A percentile compares a stretch with the other conserved stretches of the same genome.
Evolutionary conservation across 1,284 basidiomycete genomes (phyloP).

Genomic region (Irpex rosettiformis): DNA sequence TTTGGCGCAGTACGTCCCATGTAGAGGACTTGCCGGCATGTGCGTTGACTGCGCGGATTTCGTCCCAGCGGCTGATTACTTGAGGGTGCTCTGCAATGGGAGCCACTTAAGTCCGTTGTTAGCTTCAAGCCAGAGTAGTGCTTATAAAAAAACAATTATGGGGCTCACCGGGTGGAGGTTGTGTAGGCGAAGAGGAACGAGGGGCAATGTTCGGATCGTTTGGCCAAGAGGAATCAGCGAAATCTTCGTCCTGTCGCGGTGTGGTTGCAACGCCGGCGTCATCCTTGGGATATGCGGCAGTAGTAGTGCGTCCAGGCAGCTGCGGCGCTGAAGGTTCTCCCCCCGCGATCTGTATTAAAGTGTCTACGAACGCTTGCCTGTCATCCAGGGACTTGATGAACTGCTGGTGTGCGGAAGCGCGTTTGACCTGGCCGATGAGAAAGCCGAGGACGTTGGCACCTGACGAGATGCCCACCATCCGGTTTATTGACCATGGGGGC

Average conservation of each 20-base stretch:
- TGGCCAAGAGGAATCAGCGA: not conserved
- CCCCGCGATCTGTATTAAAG: not conserved
- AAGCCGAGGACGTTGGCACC: constrained; percentile 17
- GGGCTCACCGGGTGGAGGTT: not conserved
- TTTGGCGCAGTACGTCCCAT: constrained; percentile 65
- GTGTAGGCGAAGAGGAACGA: not conserved
- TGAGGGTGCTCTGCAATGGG: constrained; percentile 18
- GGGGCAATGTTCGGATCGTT: not conserved
- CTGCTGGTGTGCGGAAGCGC: constrained; percentile 20
- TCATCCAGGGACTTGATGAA: constrained; percentile 38
- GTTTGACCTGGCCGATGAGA: constrained; percentile 19
- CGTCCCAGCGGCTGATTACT: constrained; percentile 51
- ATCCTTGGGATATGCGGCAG: not conserved
- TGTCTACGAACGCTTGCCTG: constrained; percentile 20
- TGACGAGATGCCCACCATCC: constrained; percentile 13
- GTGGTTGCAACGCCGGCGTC: not conserved
- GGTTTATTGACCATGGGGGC: constrained; percentile 16
- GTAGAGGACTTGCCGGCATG: constrained; percentile 43
- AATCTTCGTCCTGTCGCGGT: not conserved
- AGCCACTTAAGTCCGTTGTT: not conserved
- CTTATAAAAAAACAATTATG: not conserved
- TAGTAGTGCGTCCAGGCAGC: not conserved
- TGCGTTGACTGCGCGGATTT: constrained; percentile 55
- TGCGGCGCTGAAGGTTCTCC: not conserved
- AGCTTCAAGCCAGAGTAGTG: not conserved